phyloP scores from a whole-genome alignment of 2,329 filamentous ascomycete species.

The Hypoxylon sp. region DNA sequence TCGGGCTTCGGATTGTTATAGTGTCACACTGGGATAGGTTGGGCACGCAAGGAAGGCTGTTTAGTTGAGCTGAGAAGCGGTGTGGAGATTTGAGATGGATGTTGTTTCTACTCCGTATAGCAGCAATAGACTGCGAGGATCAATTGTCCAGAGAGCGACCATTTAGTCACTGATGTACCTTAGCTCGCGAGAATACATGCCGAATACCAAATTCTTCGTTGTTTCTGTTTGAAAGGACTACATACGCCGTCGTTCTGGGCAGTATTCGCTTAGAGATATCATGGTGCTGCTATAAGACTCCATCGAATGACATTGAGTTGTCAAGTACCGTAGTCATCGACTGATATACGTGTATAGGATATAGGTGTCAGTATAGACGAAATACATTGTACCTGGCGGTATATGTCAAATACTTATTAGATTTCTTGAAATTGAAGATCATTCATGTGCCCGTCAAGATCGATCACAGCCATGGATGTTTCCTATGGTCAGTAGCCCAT shows the following conservation, averaged over 20 bases:
- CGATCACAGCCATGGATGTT: background rate
- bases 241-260: no score
- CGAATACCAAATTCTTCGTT: background rate
- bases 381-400: no score
- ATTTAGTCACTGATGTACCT: background rate
- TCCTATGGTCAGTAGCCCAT: no score
- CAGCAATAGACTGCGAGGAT: background rate
- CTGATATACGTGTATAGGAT: background rate
- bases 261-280: background rate
- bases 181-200: background rate
- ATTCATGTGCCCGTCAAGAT: background rate
- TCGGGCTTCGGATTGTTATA: conserved; percentile 19
- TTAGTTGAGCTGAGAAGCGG: background rate
- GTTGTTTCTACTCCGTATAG: background rate
- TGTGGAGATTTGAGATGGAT: background rate
- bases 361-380: background rate
- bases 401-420: background rate
- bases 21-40: background rate
- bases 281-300: background rate
- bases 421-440: background rate
- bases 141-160: background rate
- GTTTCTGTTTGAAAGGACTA: no score
- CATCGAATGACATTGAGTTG: background rate
- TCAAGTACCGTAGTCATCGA: background rate
- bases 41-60: background rate